Conservation (phyloP, 1,284 basidiomycete species). For the Somion occarium region DNA sequence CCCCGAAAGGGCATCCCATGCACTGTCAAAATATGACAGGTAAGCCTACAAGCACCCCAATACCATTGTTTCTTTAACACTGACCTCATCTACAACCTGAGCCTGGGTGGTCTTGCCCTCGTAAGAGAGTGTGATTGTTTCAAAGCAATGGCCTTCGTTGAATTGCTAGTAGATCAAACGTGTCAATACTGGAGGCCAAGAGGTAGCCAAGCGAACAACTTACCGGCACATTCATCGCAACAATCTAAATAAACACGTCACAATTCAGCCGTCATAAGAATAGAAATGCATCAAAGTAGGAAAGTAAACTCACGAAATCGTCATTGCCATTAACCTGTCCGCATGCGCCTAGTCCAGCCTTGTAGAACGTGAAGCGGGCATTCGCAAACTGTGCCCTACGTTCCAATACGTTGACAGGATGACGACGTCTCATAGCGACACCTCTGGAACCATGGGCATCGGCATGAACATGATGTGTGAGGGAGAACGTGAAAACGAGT, state of each 20-base stretch:
- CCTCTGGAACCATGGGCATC: slow-evolving; percentile 7
- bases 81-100: slow-evolving; percentile 38
- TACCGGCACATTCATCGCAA: slow-evolving; percentile 34
- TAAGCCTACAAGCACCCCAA: slow-evolving; percentile 1
- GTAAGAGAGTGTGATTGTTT: slow-evolving; percentile 43
- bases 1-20: slow-evolving; percentile 17
- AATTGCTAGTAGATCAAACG: slow-evolving; percentile 22
- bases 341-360: slow-evolving; percentile 33
- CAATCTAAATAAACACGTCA: slow-evolving; percentile 24
- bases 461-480: slow-evolving; percentile 5
- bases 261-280: not conserved
- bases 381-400: slow-evolving; percentile 22
- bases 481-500: slow-evolving; percentile 10
- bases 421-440: slow-evolving; percentile 9
- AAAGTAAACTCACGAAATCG: slow-evolving; percentile 30
- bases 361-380: slow-evolving; percentile 31
- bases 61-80: slow-evolving; percentile 9
- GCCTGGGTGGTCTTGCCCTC: slow-evolving; percentile 41
- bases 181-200: no score
- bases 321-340: slow-evolving; percentile 26
- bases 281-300: not conserved
- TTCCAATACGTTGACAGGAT: slow-evolving; percentile 8
- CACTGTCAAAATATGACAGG: slow-evolving; percentile 21
- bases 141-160: slow-evolving; percentile 38
- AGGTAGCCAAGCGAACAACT: slow-evolving; percentile 11